Evolutionary conservation across 495 filamentous ascomycete genomes (phyloP).

Genomic region (Elasticomyces elasticus): DNA sequence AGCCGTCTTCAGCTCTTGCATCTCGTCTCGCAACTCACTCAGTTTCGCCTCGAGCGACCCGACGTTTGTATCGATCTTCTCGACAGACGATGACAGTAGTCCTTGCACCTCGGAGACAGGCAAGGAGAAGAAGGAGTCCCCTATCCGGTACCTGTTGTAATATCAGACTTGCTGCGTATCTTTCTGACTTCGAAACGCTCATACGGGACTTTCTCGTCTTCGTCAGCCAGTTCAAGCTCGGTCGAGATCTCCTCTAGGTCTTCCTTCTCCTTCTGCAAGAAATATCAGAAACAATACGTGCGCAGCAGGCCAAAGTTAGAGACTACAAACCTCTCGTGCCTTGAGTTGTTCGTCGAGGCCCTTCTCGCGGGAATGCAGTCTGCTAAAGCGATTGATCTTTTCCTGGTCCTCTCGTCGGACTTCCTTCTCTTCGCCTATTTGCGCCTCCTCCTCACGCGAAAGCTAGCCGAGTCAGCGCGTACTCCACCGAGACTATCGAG

Average conservation of each 20-base stretch:
- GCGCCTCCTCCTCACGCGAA: slow-evolving; percentile 79
- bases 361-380: slow-evolving; percentile 77
- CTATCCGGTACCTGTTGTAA: slow-evolving; percentile 74
- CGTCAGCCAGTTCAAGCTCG: slow-evolving; percentile 89
- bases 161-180: slow-evolving; percentile 9
- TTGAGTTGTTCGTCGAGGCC: slow-evolving; percentile 72
- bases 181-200: slow-evolving; percentile 22
- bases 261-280: slow-evolving; percentile 85
- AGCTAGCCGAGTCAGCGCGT: slow-evolving; percentile 46
- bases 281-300: neutral
- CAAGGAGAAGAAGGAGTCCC: slow-evolving; percentile 85
- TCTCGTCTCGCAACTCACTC: slow-evolving; percentile 63
- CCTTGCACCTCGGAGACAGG: slow-evolving; percentile 75
- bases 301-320: neutral
- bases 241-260: slow-evolving; percentile 85
- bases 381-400: slow-evolving; percentile 96
- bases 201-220: slow-evolving; percentile 86
- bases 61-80: slow-evolving; percentile 66
- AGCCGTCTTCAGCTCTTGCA: slow-evolving; percentile 77
- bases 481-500: neutral
- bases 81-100: slow-evolving; percentile 60
- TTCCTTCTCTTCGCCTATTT: slow-evolving; percentile 68
- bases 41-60: slow-evolving; percentile 66
- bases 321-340: slow-evolving; percentile 54
- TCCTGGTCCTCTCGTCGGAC: slow-evolving; percentile 95